A percentile compares a stretch with the other conserved stretches of the same genome.
Evolutionary conservation across 495 filamentous ascomycete species (phyloP).

Genomic region (Aspergillus indologenus): DNA sequence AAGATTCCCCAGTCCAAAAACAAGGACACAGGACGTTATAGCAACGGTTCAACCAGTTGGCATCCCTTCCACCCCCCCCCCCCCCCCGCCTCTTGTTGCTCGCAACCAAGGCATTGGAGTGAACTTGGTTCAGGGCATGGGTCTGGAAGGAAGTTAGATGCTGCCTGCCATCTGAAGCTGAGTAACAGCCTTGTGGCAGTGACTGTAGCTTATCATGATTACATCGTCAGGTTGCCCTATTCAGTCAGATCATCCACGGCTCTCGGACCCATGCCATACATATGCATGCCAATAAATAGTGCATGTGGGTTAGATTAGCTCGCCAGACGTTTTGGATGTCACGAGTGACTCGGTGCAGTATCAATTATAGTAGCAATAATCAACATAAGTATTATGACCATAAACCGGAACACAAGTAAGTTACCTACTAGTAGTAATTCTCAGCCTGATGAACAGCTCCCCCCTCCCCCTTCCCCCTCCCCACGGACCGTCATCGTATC

Average conservation of each 20-base stretch:
- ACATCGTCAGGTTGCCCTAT: conserved; percentile 1
- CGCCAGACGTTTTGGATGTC: conserved; percentile 1
- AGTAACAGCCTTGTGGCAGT: background rate
- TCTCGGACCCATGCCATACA: conserved; percentile 10
- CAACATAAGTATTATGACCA: too few species aligned
- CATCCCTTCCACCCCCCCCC: background rate
- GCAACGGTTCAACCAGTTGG: background rate
- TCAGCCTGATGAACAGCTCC: too few species aligned
- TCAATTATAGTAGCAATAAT: too few species aligned
- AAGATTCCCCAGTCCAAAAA: background rate
- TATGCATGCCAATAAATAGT: conserved; percentile 16
- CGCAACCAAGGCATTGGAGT: background rate
- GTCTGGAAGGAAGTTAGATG: too few species aligned
- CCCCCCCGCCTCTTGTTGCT: background rate
- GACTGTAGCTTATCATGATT: conserved; percentile 1
- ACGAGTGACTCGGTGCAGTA: too few species aligned
- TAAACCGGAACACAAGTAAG: too few species aligned
- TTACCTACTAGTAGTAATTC: background rate
- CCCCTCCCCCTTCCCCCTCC: background rate
- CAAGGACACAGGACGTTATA: background rate
- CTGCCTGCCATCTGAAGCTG: background rate
- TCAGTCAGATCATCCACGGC: background rate
- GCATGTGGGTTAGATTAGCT: conserved; percentile 10
- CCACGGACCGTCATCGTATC: background rate
- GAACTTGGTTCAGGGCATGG: background rate